These are phyloP conservation scores for Nasturtium officinale DNA, from an alignment of 345 rosid genomes.

Conservation along the genomic window DNA sequence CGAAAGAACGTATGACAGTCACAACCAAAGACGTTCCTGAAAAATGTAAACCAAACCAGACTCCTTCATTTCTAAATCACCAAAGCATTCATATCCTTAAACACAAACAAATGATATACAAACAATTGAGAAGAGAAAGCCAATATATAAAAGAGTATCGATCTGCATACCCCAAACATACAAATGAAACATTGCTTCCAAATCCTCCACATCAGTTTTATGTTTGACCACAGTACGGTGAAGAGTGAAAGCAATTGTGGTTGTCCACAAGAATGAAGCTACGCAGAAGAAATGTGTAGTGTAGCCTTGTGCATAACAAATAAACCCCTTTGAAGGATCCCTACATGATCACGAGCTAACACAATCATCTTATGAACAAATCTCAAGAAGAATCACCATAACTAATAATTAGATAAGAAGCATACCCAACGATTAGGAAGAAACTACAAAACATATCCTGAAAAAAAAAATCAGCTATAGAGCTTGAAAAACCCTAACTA, in stretches of 20 bases:
- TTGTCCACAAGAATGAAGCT: slow-evolving; percentile 97
- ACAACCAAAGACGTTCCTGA: slow-evolving; percentile 79
- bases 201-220: slow-evolving; percentile 94
- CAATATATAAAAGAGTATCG: neutral
- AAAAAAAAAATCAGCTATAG: slow-evolving; percentile 24
- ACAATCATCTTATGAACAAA: neutral
- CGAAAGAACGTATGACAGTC: slow-evolving; percentile 85
- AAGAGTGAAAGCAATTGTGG: slow-evolving; percentile 92
- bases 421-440: slow-evolving; percentile 89
- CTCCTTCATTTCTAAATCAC: neutral
- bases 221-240: slow-evolving; percentile 92
- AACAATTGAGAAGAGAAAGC: neutral
- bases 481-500: slow-evolving; percentile 12
- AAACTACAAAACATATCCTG: slow-evolving; percentile 99
- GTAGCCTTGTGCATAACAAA: slow-evolving; percentile 85
- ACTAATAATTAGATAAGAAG: neutral
- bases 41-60: slow-evolving; percentile 31
- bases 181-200: slow-evolving; percentile 91
- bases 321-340: slow-evolving; percentile 87
- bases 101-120: neutral
- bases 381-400: slow-evolving; percentile 11
- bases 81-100: neutral
- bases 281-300: slow-evolving; percentile 89
- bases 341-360: slow-evolving; percentile 47
- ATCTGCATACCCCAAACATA: slow-evolving; percentile 87